phyloP scores from a whole-genome alignment of 768 basidiomycete genomes.

The Trametes punicea region DNA sequence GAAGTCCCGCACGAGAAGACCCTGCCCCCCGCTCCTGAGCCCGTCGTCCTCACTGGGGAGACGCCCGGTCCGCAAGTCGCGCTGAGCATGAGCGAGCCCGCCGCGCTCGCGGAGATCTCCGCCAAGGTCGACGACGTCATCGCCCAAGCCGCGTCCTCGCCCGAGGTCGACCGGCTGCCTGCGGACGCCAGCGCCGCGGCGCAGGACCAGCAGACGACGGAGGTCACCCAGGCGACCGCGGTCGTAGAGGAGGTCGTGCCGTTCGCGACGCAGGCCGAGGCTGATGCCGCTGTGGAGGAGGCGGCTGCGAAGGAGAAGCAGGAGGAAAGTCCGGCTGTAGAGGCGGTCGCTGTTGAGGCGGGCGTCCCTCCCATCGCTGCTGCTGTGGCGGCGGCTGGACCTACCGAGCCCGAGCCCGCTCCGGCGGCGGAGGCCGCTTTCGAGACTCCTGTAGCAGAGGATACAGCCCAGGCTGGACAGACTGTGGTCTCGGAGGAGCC shows the following conservation, averaged over 20 bases:
- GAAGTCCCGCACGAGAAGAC: constrained; percentile 11
- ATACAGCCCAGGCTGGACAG: neutral
- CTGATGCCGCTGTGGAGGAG: neutral
- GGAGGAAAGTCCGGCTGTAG: neutral
- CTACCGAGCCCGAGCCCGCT: constrained; percentile 8
- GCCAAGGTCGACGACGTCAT: constrained; percentile 15
- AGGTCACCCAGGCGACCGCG: neutral
- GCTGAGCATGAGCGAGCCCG: constrained; percentile 31
- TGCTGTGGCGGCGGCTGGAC: neutral
- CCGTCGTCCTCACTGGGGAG: constrained; percentile 28
- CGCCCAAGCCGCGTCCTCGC: constrained; percentile 7
- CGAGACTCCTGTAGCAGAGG: constrained; percentile 1
- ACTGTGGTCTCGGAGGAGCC: neutral
- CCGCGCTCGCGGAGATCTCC: constrained; percentile 21
- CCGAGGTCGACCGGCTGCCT: neutral
- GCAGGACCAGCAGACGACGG: neutral
- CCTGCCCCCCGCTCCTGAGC: constrained; percentile 31
- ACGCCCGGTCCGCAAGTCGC: constrained; percentile 31
- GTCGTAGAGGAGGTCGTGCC: neutral
- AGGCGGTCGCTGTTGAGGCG: neutral
- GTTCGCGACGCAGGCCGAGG: neutral
- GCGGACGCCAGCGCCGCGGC: neutral
- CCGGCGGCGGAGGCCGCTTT: constrained; percentile 12
- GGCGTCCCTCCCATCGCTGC: neutral
- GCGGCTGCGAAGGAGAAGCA: neutral